A percentile compares a stretch with the other conserved stretches of the same genome.
These are phyloP conservation scores for Zasmidium cellare DNA, from an alignment of 2,329 filamentous ascomycete genomes.

Conservation along the genomic window DNA sequence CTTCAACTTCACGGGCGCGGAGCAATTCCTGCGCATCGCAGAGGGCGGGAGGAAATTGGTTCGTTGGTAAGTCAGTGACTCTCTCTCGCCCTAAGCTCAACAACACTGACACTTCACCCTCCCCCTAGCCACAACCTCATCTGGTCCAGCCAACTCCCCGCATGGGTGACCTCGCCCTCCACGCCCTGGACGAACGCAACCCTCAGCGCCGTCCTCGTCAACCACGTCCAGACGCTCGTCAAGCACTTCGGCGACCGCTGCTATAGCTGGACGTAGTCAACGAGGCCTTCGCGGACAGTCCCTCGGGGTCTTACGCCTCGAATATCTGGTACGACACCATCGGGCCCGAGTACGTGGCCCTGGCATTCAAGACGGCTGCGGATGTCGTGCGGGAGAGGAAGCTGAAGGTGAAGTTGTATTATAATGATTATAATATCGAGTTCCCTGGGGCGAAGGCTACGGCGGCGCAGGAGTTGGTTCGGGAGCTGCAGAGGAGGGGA, in stretches of 20 bases:
- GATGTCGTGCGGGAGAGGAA: slow-evolving; percentile 17
- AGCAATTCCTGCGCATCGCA: slow-evolving; percentile 38
- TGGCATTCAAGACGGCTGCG: slow-evolving; percentile 29
- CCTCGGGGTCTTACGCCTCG: slow-evolving; percentile 22
- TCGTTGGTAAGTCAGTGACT: slow-evolving; percentile 2
- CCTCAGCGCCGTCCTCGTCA: slow-evolving; percentile 41
- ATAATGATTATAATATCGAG: slow-evolving; percentile 35
- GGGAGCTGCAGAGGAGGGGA: slow-evolving; percentile 25
- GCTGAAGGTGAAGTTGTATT: slow-evolving; percentile 28
- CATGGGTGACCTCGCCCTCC: slow-evolving; percentile 35
- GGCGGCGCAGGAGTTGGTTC: slow-evolving; percentile 27
- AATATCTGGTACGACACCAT: slow-evolving; percentile 29
- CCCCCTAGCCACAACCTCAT: slow-evolving; percentile 44
- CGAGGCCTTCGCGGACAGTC: slow-evolving; percentile 8
- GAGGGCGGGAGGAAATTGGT: slow-evolving; percentile 8
- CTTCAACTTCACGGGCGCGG: slow-evolving; percentile 38
- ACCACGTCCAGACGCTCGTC: slow-evolving; percentile 43
- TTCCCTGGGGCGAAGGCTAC: slow-evolving; percentile 25
- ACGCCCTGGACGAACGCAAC: slow-evolving; percentile 42
- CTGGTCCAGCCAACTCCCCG: slow-evolving; percentile 44
- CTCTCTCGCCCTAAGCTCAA: slow-evolving; percentile 23
- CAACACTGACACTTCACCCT: slow-evolving; percentile 12
- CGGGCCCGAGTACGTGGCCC: slow-evolving; percentile 29
- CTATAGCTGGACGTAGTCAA: slow-evolving; percentile 24
- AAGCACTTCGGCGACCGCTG: slow-evolving; percentile 42